phyloP scores from a whole-genome alignment of 192 early-diverging fungal genomes.

The Entophlyctis helioformis region DNA sequence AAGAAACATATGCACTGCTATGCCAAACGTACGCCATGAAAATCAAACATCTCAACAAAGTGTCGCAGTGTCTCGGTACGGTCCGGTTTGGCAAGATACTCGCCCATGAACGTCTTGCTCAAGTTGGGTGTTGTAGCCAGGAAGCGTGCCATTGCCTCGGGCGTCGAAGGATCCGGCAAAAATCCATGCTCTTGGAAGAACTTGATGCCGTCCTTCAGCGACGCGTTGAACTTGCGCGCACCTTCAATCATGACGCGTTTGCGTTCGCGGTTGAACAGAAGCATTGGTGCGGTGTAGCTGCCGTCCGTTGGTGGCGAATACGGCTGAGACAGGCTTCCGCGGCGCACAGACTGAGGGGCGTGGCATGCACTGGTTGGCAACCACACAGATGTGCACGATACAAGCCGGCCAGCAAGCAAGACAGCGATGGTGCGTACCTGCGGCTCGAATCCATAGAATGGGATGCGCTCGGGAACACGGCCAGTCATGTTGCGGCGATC shows the following conservation, averaged over 20 bases:
- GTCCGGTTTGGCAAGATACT: constrained; percentile 75
- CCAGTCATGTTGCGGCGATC: no score
- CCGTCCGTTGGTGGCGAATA: no score
- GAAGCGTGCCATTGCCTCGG: constrained; percentile 57
- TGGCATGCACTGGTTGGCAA: no score
- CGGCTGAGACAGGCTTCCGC: no score
- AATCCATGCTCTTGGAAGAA: constrained; percentile 57
- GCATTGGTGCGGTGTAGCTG: no score
- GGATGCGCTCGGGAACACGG: no score
- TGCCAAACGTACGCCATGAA: constrained; percentile 50
- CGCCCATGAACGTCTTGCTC: constrained; percentile 78
- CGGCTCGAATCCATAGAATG: no score
- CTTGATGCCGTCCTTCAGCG: constrained; percentile 71
- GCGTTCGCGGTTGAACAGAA: no score
- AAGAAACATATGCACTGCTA: neutral
- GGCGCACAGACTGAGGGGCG: no score
- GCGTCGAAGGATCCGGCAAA: constrained; percentile 31
- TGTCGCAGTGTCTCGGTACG: constrained; percentile 75
- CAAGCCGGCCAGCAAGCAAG: no score
- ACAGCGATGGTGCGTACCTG: no score
- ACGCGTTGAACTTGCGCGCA: constrained; percentile 72
- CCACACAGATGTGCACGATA: no score
- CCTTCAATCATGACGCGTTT: constrained; percentile 75
- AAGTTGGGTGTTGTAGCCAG: constrained; percentile 71
- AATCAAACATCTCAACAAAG: constrained; percentile 80